Conservation (phyloP, 331 rosid species). For the Rosa hybrid region DNA sequence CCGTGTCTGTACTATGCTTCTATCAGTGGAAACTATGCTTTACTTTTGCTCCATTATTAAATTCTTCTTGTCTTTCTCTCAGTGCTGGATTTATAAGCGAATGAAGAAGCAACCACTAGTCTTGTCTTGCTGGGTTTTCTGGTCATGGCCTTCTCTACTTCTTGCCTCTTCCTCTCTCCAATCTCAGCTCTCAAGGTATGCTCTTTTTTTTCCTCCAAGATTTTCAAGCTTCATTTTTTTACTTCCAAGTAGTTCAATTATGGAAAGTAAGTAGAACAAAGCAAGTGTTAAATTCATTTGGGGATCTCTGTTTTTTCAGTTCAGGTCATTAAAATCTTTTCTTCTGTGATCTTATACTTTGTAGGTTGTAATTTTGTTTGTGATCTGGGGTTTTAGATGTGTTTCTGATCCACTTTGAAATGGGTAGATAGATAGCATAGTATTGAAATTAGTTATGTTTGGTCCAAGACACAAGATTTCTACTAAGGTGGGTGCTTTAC, state of each 20-base stretch:
- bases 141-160: conserved; percentile 56
- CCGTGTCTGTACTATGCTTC: conserved; percentile 19
- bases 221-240: not conserved
- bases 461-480: not conserved
- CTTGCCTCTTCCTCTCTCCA: conserved; percentile 45
- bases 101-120: conserved; percentile 37
- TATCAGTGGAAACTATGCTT: conserved; percentile 30
- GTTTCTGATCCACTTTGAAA: conserved; percentile 17
- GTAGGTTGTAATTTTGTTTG: not conserved
- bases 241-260: not conserved
- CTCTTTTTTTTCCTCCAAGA: not conserved
- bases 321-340: not conserved
- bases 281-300: not conserved
- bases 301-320: not conserved
- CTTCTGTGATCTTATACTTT: not conserved
- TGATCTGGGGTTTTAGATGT: not conserved
- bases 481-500: not conserved
- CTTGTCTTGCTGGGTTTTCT: conserved; percentile 27
- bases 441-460: too few relatives aligned
- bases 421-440: conserved; percentile 13
- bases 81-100: conserved; percentile 8
- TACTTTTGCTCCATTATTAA: conserved; percentile 1
- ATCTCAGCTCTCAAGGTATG: conserved; percentile 49
- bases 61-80: not conserved
- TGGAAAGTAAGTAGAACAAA: not conserved